Evolutionary conservation across 495 filamentous ascomycete species (phyloP).

Genomic region (Halenospora varia): DNA sequence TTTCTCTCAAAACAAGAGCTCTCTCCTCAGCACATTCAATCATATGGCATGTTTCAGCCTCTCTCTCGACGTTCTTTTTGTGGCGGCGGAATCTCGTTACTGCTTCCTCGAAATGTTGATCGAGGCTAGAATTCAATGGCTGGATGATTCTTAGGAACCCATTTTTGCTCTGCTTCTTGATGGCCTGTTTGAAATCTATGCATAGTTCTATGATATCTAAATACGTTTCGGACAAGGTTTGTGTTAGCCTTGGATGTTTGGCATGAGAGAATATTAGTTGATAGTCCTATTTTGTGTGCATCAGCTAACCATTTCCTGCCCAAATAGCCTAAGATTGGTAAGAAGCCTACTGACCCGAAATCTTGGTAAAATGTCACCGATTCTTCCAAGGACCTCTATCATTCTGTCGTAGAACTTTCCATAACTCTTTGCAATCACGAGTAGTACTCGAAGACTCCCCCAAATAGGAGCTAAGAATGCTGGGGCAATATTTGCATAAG

Average conservation of each 20-base stretch:
- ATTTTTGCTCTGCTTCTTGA: constrained; percentile 23
- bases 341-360: too few relatives aligned
- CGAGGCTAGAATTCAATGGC: constrained; percentile 17
- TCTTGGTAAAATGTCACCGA: constrained; percentile 36
- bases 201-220: constrained; percentile 39
- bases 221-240: constrained; percentile 33
- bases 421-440: constrained; percentile 32
- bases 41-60: constrained; percentile 26
- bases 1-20: constrained; percentile 2
- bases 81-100: constrained; percentile 26
- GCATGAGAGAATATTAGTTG: constrained; percentile 5
- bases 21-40: constrained; percentile 8
- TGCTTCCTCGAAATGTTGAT: constrained; percentile 23
- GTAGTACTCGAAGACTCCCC: constrained; percentile 37
- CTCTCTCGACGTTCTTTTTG: constrained; percentile 26
- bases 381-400: constrained; percentile 34
- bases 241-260: constrained; percentile 28
- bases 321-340: too few relatives aligned
- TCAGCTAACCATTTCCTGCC: too few relatives aligned
- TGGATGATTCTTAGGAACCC: constrained; percentile 12
- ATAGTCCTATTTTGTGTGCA: too few relatives aligned
- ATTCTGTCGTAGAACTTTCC: constrained; percentile 35
- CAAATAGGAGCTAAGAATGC: constrained; percentile 36
- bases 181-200: constrained; percentile 27
- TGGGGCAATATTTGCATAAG: constrained; percentile 31